phyloP scores from a whole-genome alignment of 306 rosid species.

The Hippophae rhamnoides region DNA sequence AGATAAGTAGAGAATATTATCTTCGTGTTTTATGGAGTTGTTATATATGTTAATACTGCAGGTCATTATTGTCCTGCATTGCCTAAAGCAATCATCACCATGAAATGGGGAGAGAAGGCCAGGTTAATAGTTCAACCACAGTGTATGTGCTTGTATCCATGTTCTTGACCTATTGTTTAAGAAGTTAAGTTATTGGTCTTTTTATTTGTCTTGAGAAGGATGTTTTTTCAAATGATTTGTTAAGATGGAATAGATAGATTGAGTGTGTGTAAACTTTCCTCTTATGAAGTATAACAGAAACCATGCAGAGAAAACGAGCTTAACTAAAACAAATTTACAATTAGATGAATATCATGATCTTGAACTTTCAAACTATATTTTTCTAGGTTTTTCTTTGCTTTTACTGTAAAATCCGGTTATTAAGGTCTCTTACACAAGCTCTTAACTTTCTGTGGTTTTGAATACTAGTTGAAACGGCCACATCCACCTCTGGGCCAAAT shows the following conservation, averaged over 20 bases:
- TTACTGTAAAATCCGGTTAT: too few species aligned
- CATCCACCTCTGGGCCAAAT: too few species aligned
- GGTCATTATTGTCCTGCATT: constrained; percentile 47
- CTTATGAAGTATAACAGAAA: not conserved
- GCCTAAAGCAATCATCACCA: constrained; percentile 46
- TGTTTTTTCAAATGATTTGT: constrained; percentile 4
- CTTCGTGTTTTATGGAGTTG: constrained; percentile 2
- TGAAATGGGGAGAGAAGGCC: constrained; percentile 61
- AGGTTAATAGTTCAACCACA: constrained; percentile 58
- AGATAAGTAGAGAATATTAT: not conserved
- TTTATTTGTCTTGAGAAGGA: constrained; percentile 3
- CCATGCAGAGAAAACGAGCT: not conserved
- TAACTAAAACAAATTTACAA: not conserved
- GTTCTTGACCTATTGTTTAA: constrained; percentile 8
- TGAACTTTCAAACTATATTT: too few species aligned
- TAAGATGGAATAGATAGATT: constrained; percentile 5
- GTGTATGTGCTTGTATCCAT: constrained; percentile 34
- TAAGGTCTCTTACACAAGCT: too few species aligned
- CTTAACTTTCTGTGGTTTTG: too few species aligned
- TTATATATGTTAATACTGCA: constrained; percentile 15
- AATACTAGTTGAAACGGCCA: too few species aligned
- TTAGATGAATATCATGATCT: not conserved
- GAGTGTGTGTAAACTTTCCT: not conserved
- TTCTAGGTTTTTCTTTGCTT: not conserved
- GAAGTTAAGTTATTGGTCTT: not conserved